Conservation (phyloP, 1,284 basidiomycete genomes). For the Polyporus tsugae region DNA sequence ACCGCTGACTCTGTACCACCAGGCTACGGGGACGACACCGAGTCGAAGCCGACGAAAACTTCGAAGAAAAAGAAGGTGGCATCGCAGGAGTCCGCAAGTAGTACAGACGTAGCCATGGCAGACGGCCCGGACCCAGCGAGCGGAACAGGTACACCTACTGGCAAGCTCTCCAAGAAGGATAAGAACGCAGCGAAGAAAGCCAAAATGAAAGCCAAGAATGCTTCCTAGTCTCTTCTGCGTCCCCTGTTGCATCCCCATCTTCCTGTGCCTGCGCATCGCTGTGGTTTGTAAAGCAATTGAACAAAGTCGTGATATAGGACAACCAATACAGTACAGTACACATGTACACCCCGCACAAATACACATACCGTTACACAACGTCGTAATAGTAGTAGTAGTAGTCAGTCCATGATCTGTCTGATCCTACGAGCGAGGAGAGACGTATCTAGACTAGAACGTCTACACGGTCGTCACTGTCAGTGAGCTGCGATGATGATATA, state of each 20-base stretch:
- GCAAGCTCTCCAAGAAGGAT: constrained; percentile 29
- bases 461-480: constrained; percentile 12
- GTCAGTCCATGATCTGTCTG: constrained; percentile 19
- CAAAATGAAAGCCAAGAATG: constrained; percentile 38
- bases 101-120: constrained; percentile 26
- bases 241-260: background rate
- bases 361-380: constrained; percentile 25
- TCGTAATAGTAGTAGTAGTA: background rate
- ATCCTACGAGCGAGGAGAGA: constrained; percentile 17
- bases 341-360: constrained; percentile 14
- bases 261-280: background rate
- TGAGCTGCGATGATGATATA: constrained; percentile 6
- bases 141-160: constrained; percentile 23
- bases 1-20: constrained; percentile 9
- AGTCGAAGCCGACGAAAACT: constrained; percentile 12
- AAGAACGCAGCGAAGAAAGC: constrained; percentile 31
- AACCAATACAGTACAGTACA: constrained; percentile 17
- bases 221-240: constrained; percentile 13
- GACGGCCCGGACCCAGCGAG: constrained; percentile 13
- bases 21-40: constrained; percentile 44
- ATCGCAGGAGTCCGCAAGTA: constrained; percentile 13
- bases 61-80: constrained; percentile 30
- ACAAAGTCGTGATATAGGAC: background rate
- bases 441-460: constrained; percentile 19
- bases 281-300: background rate